A percentile compares a stretch with the other conserved stretches of the same genome.
Conservation (phyloP, 345 rosid species). For the Gossypium stocksii region DNA sequence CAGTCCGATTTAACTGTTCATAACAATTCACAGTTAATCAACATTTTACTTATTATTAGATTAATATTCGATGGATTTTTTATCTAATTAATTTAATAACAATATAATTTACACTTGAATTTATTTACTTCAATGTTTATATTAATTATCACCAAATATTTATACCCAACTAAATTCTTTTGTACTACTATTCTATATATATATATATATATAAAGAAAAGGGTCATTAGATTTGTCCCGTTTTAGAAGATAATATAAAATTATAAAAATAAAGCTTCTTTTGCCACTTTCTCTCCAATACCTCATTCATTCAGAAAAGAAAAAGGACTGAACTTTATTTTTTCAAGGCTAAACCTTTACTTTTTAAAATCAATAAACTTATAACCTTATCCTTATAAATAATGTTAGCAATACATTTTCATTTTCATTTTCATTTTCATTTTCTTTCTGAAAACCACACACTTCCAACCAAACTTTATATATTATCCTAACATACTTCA, state of each 20-base stretch:
- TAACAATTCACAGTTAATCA: too few relatives aligned
- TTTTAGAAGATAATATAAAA: background rate
- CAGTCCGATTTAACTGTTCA: fast-evolving
- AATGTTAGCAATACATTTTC: background rate
- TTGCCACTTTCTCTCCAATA: constrained; percentile 5
- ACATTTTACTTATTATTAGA: too few relatives aligned
- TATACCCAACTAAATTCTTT: background rate
- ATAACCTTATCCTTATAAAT: constrained; percentile 5
- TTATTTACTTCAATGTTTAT: background rate
- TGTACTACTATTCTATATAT: background rate
- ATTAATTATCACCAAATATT: background rate
- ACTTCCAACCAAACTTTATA: constrained; percentile 19
- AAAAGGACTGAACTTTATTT: background rate
- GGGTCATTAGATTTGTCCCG: background rate
- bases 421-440: background rate
- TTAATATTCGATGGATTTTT: fast-evolving
- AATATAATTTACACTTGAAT: too few relatives aligned
- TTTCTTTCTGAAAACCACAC: constrained; percentile 9
- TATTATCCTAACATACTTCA: too few relatives aligned
- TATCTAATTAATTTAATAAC: too few relatives aligned
- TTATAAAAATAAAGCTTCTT: background rate
- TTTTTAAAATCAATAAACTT: constrained; percentile 24
- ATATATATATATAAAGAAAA: background rate
- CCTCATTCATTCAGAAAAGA: background rate
- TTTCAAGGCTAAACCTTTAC: background rate